Conservation (phyloP, 2,329 filamentous ascomycete genomes). For the Aspergillus oerlinghausenensis region DNA sequence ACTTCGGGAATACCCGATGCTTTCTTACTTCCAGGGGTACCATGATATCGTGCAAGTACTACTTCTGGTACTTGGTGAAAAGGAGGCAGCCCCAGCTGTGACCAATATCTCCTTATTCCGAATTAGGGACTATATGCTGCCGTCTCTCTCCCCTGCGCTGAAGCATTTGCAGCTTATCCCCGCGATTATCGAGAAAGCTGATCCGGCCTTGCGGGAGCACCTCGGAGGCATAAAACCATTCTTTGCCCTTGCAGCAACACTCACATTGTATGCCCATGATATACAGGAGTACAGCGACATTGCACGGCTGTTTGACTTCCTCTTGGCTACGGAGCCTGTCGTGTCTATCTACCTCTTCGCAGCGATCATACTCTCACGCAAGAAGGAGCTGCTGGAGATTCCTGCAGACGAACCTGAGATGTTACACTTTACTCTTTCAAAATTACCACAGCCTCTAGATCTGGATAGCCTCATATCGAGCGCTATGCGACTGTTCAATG, state of each 20-base stretch:
- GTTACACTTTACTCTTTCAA: constrained; percentile 81
- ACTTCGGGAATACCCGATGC: constrained; percentile 72
- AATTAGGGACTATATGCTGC: constrained; percentile 97
- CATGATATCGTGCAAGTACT: constrained; percentile 98
- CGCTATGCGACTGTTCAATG: constrained; percentile 59
- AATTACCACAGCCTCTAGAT: constrained; percentile 75
- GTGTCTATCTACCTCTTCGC: constrained; percentile 90
- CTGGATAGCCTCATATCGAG: constrained; percentile 70
- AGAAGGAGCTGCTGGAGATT: constrained; percentile 81
- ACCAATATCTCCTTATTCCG: constrained; percentile 81
- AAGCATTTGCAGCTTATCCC: constrained; percentile 84
- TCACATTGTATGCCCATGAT: constrained; percentile 96
- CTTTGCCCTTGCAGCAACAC: constrained; percentile 86
- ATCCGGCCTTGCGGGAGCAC: constrained; percentile 68
- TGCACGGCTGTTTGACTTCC: constrained; percentile 83
- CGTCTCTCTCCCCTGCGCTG: constrained; percentile 73
- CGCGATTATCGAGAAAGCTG: constrained; percentile 68
- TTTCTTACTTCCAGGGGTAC: constrained; percentile 97
- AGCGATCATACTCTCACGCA: constrained; percentile 75
- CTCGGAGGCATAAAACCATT: constrained; percentile 77
- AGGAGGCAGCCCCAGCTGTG: constrained; percentile 59
- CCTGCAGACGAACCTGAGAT: constrained; percentile 82
- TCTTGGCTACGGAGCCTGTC: constrained; percentile 81
- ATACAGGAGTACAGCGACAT: constrained; percentile 87
- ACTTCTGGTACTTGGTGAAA: constrained; percentile 71